Evolutionary conservation across 139 green algal species (phyloP), one percentile per base, ranked within the genome.

Genomic region (Tetraselmis chui): DNA sequence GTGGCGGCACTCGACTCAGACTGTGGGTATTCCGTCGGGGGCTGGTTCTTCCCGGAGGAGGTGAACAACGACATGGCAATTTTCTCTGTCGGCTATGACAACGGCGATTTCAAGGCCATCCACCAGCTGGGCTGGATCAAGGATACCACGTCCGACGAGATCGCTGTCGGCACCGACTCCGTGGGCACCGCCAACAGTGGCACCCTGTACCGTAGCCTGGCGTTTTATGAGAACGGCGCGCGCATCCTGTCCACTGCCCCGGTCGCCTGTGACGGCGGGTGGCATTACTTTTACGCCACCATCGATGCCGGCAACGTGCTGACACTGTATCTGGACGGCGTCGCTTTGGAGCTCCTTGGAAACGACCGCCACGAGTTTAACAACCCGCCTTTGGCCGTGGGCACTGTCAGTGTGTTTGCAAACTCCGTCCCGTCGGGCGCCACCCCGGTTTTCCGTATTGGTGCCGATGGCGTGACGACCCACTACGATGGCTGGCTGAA

Each of bases 281-380:
- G 83, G 83, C 83, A 86, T 58, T 82, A 80, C 59, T 81, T 32
- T 58, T 28, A 45, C 30, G 30, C 83, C 27, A 86, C 78, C n/a
- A 80, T 86, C 22, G 45, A 11, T 25, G 59, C 31, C 5, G 78
- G 77, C 78, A 80, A 80, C 29, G 23, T 26, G 28, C 29, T 83
- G 59, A 76, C 59, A 29, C 29, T 86, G 2, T 86, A 86, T 78
- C n/a, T 83, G 2, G 83, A 86, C 79, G 83, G 83, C 59, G 67
- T 79, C 27, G 11, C 5, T 5, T 18, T 67, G 11, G 18, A 25
- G 45, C 45, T 67, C 11, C 11, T 18, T 5, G 45, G 11, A 25
- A 18, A 18, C 45, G 45, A 67, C 45, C 45, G 45, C 45, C 45
- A 67, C 45, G 75, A 79, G 32, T 32, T 74, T 28, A 27, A 31